Conservation (phyloP, 176 grass and related monocot species). For the Chloris gayana region DNA sequence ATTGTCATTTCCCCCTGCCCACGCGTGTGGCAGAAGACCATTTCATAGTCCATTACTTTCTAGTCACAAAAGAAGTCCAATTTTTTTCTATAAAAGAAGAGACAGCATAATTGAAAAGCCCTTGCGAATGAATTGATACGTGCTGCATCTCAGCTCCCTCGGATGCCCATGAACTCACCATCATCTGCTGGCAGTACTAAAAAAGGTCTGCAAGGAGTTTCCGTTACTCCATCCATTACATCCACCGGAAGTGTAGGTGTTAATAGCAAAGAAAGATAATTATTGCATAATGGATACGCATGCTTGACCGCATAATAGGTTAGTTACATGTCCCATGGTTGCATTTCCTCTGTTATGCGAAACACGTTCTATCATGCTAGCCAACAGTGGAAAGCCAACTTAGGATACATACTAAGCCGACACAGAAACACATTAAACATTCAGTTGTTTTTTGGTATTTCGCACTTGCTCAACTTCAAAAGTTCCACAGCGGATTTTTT, state of each 20-base stretch:
- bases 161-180: too few relatives aligned
- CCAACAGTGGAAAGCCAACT: not conserved
- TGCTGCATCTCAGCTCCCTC: too few relatives aligned
- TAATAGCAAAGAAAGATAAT: not conserved
- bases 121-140: too few relatives aligned
- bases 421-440: not conserved
- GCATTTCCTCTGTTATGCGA: not conserved
- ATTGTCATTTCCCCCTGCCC: too few relatives aligned
- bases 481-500: not conserved
- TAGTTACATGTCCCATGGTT: not conserved
- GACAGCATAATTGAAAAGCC: too few relatives aligned
- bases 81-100: too few relatives aligned
- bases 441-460: not conserved
- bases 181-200: not conserved
- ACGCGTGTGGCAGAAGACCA: too few relatives aligned
- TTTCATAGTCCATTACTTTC: too few relatives aligned
- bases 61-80: too few relatives aligned
- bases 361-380: not conserved
- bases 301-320: not conserved
- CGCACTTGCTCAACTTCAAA: conserved; percentile 5
- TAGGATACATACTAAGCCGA: not conserved
- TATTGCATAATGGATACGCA: not conserved
- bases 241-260: not conserved
- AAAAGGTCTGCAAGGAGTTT: not conserved
- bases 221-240: not conserved